Evolutionary conservation across 2,329 filamentous ascomycete species (phyloP).

Genomic region (Biscogniauxia mediterranea): DNA sequence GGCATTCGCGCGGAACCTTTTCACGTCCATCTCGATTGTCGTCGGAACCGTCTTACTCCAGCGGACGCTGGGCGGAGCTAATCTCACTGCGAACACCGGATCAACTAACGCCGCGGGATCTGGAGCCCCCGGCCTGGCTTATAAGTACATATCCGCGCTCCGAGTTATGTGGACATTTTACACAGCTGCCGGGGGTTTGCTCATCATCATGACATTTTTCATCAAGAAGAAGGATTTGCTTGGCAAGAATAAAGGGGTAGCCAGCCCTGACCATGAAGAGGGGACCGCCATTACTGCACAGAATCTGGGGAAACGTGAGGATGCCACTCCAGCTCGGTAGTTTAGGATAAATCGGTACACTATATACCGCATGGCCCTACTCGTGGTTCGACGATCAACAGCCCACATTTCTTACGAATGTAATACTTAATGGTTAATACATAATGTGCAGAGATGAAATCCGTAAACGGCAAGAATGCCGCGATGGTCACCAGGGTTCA

Average conservation of each 20-base stretch:
- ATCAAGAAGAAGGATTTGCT: constrained; percentile 4
- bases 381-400: too few species aligned
- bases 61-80: constrained; percentile 35
- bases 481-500: too few species aligned
- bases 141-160: background rate
- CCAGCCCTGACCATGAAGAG: background rate
- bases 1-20: constrained; percentile 53
- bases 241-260: background rate
- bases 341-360: background rate
- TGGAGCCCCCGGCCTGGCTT: background rate
- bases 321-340: background rate
- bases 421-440: too few species aligned
- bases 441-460: too few species aligned
- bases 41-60: constrained; percentile 62
- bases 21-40: constrained; percentile 54
- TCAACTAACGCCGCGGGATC: background rate
- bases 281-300: background rate
- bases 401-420: too few species aligned
- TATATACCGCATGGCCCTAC: too few species aligned
- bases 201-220: background rate
- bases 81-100: background rate
- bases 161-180: constrained; percentile 10
- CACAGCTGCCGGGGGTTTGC: constrained; percentile 4
- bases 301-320: constrained; percentile 5
- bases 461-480: too few species aligned